Evolutionary conservation across 2,329 filamentous ascomycete genomes (phyloP), one percentile per base, ranked within the genome.

Genomic region (Exophiala viscosa): DNA sequence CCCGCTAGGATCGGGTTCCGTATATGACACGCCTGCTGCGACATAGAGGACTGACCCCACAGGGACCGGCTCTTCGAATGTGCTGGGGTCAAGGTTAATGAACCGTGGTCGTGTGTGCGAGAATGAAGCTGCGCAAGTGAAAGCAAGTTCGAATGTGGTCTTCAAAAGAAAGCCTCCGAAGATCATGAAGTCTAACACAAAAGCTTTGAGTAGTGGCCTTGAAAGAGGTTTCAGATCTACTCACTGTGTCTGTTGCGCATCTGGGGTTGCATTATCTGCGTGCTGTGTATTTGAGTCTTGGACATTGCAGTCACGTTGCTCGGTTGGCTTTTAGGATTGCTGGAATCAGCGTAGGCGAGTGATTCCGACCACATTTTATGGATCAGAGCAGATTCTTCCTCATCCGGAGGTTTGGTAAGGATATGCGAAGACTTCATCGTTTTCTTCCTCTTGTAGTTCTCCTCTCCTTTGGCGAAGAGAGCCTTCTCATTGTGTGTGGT

Each of bases 111-210:
- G 76, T 1, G 80, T 78, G 64, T 87, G 85, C 0, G 85, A 81
- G 64, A 88, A 87, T 7, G 82, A 82, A 1, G 86, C 84, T 1
- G 84, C 85, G 63, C 84, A 87, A 66, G 85, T 88, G 70, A 89
- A 90, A 1, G 86, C 86, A 5, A 89, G 76, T 69, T 90, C 86
- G 62, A 88, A 89, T 0, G 85, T 86, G 64, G 87, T 83, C 65
- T 87, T 87, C 9, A 90, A 74, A 9, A 89, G 77, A 65, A 85
- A 88, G 11, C 86, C 86, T 46, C 86, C 86, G 62, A 89, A 90
- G 49, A 90, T 87, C 85, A 88, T 88, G 67, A 57, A 59, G 40
- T 86, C 40, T 42, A 18, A 2, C 6, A 10, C 7, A 11, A 28
- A 13, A 23, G 5, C 2, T 1, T 36, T 13, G 34, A 36, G 34